Percentiles rank a stretch among this genome's conserved stretches.
Conservation (phyloP, 1,284 basidiomycete species). For the Schizophyllum amplum region DNA sequence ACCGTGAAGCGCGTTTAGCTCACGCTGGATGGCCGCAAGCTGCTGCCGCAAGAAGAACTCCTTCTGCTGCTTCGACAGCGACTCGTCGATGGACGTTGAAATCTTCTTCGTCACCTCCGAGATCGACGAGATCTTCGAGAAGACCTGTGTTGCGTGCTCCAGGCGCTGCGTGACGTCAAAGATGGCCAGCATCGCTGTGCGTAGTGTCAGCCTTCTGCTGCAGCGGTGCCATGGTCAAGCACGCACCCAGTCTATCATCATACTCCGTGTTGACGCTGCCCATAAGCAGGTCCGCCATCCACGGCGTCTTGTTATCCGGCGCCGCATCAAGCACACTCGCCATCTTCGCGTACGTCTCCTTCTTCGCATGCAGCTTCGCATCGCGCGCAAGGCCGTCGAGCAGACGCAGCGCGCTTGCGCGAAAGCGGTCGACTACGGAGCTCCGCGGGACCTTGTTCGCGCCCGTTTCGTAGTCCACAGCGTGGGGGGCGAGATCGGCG, state of each 20-base stretch:
- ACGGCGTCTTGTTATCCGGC: conserved; percentile 47
- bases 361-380: conserved; percentile 42
- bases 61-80: conserved; percentile 74
- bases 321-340: conserved; percentile 59
- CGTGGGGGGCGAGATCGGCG: conserved; percentile 43
- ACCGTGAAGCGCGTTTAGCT: conserved; percentile 60
- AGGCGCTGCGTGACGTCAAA: conserved; percentile 52
- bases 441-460: conserved; percentile 30
- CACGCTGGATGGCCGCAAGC: conserved; percentile 82
- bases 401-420: conserved; percentile 52
- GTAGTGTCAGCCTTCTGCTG: conserved; percentile 4
- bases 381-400: conserved; percentile 61
- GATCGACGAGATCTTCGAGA: conserved; percentile 65
- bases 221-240: neutral
- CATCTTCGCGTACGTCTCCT: conserved; percentile 58
- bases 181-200: conserved; percentile 49
- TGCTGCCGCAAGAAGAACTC: conserved; percentile 83
- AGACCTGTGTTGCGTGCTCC: conserved; percentile 54
- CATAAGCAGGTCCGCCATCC: conserved; percentile 70
- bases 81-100: conserved; percentile 68
- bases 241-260: conserved; percentile 61
- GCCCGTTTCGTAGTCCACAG: conserved; percentile 35
- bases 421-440: conserved; percentile 47
- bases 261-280: conserved; percentile 56
- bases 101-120: conserved; percentile 73